Percentiles rank a stretch among this genome's conserved stretches.
Conservation (phyloP, 2,329 filamentous ascomycete genomes). For the Fusarium pininemorale region DNA sequence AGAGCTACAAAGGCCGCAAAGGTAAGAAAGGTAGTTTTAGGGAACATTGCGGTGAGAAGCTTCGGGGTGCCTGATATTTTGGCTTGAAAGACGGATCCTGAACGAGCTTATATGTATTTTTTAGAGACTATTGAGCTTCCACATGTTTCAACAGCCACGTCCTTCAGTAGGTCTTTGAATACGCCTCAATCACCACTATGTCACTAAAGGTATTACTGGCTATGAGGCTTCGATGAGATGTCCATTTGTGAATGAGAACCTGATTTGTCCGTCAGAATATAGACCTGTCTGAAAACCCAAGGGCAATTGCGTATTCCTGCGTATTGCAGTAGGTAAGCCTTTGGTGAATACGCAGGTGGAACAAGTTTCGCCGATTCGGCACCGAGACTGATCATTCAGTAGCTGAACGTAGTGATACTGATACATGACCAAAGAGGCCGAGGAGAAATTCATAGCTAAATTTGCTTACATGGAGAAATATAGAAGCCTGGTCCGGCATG, state of each 20-base stretch:
- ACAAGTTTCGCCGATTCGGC: not conserved
- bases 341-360: not conserved
- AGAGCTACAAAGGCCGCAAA: not conserved
- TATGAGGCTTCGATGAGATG: rapidly evolving
- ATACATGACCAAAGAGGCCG: not conserved
- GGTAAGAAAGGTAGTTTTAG: not conserved
- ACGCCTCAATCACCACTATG: not conserved
- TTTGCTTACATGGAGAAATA: not conserved
- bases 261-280: not conserved
- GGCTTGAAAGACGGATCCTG: not conserved
- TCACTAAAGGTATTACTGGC: rapidly evolving
- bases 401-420: not conserved
- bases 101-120: not conserved
- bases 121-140: not conserved
- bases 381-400: not conserved
- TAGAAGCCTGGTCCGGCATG: rapidly evolving
- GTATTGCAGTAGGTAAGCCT: not conserved
- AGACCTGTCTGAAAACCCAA: no score
- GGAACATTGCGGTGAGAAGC: not conserved
- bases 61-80: rapidly evolving
- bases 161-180: not conserved
- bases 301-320: not conserved
- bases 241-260: rapidly evolving
- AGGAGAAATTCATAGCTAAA: rapidly evolving
- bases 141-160: not conserved